These are phyloP conservation scores for Rosa persica DNA, from an alignment of 306 rosid species.

Conservation along the genomic window DNA sequence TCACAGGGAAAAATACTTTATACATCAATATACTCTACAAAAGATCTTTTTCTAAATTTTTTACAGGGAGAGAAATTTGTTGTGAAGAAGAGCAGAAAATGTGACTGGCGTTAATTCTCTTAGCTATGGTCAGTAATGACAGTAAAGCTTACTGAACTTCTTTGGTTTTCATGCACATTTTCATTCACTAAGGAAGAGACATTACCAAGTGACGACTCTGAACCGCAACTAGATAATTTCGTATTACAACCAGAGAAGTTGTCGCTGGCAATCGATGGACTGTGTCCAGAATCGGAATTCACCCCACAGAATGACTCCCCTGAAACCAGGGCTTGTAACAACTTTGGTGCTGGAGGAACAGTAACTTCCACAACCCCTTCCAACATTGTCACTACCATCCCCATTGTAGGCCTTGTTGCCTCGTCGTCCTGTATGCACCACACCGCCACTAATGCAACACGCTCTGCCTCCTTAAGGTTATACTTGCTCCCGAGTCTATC, in stretches of 20 bases:
- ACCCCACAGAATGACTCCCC: constrained; percentile 72
- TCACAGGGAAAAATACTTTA: not conserved
- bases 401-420: constrained; percentile 68
- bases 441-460: constrained; percentile 69
- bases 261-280: constrained; percentile 27
- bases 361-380: constrained; percentile 64
- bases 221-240: constrained; percentile 45
- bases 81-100: not conserved
- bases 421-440: constrained; percentile 97
- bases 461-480: constrained; percentile 53
- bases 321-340: constrained; percentile 76
- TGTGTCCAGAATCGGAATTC: constrained; percentile 43
- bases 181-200: constrained; percentile 42
- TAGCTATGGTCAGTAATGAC: constrained; percentile 17
- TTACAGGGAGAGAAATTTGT: constrained; percentile 3
- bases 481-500: constrained; percentile 48
- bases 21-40: constrained; percentile 9
- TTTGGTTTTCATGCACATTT: constrained; percentile 35
- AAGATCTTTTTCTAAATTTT: not conserved
- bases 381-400: constrained; percentile 77
- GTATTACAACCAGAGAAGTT: constrained; percentile 43
- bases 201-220: constrained; percentile 50
- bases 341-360: constrained; percentile 71
- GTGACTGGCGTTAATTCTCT: constrained; percentile 27
- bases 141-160: constrained; percentile 22